phyloP scores from a whole-genome alignment of 331 rosid species.

The Pyrus hybrid region DNA sequence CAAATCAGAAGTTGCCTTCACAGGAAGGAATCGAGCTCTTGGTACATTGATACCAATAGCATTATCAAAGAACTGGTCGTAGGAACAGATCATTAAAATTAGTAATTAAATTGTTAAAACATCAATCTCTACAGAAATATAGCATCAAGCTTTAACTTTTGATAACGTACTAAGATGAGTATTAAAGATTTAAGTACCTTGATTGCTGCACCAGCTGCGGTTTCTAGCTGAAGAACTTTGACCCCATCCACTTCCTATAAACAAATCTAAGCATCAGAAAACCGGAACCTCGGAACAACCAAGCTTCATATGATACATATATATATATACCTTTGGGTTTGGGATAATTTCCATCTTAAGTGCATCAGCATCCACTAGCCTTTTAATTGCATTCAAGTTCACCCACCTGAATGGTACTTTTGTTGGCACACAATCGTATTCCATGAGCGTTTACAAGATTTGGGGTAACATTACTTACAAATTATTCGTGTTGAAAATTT shows the following conservation, averaged over 20 bases:
- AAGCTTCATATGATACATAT: neutral
- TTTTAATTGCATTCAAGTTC: constrained; percentile 79
- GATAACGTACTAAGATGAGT: neutral
- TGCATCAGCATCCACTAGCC: constrained; percentile 84
- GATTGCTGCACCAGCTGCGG: constrained; percentile 99
- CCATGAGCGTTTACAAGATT: constrained; percentile 1
- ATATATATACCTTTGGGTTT: constrained; percentile 69
- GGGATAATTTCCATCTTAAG: constrained; percentile 98
- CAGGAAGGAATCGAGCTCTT: constrained; percentile 94
- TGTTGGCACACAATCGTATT: constrained; percentile 13
- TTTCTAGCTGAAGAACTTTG: constrained; percentile 96
- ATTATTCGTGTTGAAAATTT: constrained; percentile 95
- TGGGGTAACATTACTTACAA: constrained; percentile 45
- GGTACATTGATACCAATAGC: constrained; percentile 90
- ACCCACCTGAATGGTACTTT: constrained; percentile 65
- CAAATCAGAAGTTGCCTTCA: constrained; percentile 96
- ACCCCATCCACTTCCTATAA: constrained; percentile 83
- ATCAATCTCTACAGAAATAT: neutral
- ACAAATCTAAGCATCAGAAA: constrained; percentile 7
- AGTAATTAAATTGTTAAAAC: neutral
- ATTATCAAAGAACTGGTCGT: constrained; percentile 68
- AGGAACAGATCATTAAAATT: neutral
- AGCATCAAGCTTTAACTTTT: constrained; percentile 5
- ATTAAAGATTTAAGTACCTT: constrained; percentile 41
- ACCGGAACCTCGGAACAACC: constrained; percentile 8